Conservation (phyloP, 169 alveolate genomes). For the Plasmodium malariae region DNA sequence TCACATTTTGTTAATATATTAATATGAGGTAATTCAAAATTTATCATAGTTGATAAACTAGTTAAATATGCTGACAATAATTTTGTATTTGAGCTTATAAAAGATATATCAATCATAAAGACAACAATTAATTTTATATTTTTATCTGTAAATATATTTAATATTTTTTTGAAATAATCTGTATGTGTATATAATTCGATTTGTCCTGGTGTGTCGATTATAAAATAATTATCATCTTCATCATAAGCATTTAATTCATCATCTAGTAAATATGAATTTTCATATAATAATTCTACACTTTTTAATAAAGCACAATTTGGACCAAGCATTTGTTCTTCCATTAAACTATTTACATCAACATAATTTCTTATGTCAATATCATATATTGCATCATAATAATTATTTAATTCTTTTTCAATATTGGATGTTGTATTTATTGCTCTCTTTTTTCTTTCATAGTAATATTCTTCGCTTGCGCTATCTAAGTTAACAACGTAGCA, state of each 20-base stretch:
- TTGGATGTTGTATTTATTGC: conserved; percentile 83
- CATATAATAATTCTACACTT: conserved; percentile 95
- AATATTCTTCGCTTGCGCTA: conserved; percentile 96
- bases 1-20: conserved; percentile 97
- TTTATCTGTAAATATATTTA: conserved; percentile 87
- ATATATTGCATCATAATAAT: conserved; percentile 82
- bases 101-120: conserved; percentile 95
- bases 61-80: conserved; percentile 95
- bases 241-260: conserved; percentile 93
- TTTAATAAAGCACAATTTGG: conserved; percentile 97
- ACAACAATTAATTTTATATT: conserved; percentile 95
- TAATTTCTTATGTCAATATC: conserved; percentile 96
- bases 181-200: conserved; percentile 97
- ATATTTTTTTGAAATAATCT: conserved; percentile 93
- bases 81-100: conserved; percentile 94
- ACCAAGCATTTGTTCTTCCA: conserved; percentile 95
- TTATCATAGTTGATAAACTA: conserved; percentile 96
- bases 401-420: conserved; percentile 86
- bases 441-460: conserved; percentile 77
- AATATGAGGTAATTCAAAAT: conserved; percentile 95
- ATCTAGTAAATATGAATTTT: conserved; percentile 94
- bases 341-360: conserved; percentile 93
- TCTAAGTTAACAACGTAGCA: conserved; percentile 96
- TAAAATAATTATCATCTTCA: conserved; percentile 94
- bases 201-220: conserved; percentile 98